These are phyloP conservation scores for Coemansia sp. DNA, from an alignment of 192 early-diverging fungal genomes.

Conservation along the genomic window DNA sequence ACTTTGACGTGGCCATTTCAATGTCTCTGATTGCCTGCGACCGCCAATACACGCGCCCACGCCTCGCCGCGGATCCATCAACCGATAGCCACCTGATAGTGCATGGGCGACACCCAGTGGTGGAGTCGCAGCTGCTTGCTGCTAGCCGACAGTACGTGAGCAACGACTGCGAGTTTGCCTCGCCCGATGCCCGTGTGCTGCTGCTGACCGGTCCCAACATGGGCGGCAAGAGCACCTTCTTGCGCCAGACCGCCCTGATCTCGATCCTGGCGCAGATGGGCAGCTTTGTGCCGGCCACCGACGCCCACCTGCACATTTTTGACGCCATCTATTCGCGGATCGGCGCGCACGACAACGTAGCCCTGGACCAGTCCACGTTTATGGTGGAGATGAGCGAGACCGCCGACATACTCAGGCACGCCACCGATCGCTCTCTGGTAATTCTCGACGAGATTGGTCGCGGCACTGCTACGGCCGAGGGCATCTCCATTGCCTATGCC, in stretches of 20 bases:
- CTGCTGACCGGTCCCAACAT: slow-evolving; percentile 69
- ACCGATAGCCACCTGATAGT: slow-evolving; percentile 10
- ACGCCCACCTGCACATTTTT: slow-evolving; percentile 65
- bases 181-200: slow-evolving; percentile 28
- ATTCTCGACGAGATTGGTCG: slow-evolving; percentile 92
- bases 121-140: slow-evolving; percentile 52
- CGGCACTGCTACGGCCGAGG: slow-evolving; percentile 57
- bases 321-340: slow-evolving; percentile 74
- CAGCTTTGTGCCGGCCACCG: slow-evolving; percentile 76
- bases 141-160: slow-evolving; percentile 52
- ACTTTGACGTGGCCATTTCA: slow-evolving; percentile 63
- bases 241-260: slow-evolving; percentile 75
- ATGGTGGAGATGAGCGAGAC: slow-evolving; percentile 88
- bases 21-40: slow-evolving; percentile 56
- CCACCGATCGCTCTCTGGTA: slow-evolving; percentile 63
- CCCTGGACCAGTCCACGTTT: slow-evolving; percentile 72
- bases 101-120: slow-evolving; percentile 59
- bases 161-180: slow-evolving; percentile 54
- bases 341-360: slow-evolving; percentile 65
- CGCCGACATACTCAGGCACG: slow-evolving; percentile 71
- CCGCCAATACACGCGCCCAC: slow-evolving; percentile 57
- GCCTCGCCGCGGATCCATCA: slow-evolving; percentile 3
- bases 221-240: slow-evolving; percentile 80
- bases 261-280: slow-evolving; percentile 82
- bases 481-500: slow-evolving; percentile 68